Evolutionary conservation across 1,139 yeast species (phyloP), one percentile per base, ranked within the genome.

Genomic region (Entelexis sorbosivorans): DNA sequence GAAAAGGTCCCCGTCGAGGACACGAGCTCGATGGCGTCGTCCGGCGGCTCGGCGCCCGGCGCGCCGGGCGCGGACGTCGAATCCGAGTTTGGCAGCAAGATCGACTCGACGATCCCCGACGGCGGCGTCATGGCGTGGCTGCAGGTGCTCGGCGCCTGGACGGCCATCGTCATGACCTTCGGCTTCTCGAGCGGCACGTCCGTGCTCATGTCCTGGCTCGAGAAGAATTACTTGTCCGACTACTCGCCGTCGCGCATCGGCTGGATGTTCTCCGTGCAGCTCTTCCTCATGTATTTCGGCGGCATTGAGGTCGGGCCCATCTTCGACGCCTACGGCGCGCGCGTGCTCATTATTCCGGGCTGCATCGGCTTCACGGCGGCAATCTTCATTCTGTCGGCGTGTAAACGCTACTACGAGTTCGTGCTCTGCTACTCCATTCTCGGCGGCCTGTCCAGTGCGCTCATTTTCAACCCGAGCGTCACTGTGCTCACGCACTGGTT

Each of bases 401-500:
- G 81, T 60, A 66, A 64, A 2, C 63, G 69, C 31, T 74, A 79
- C 50, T 76, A 72, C 60, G 86, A 81, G 57, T 80, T 82, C 58
- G 70, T 81, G 17, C 67, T 82, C 17, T 72, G 80, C 5, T 79
- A 77, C 63, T 75, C 82, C 10, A 62, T 79, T 2, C 64, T 75
- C 14, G 72, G 78, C 1, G 87, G 85, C 0, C 52, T 78, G 7
- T 82, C 82, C 0, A 70, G 78, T 5, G 73, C 83, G 6, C 60
- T 81, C 48, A 71, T 79, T 14, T 75, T 78, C 70, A 74, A 77
- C 3, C 83, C 86, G 0, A 66, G 76, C 40, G 70, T 81, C 16
- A 79, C 85, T 0, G 76, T 74, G 1, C 68, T 80, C 28, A 74
- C 82, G 24, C 85, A 80, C 60, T 81, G 81, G 78, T 82, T 79